Conservation (phyloP, 441 rosid species). For the Adansonia madagascariensis region DNA sequence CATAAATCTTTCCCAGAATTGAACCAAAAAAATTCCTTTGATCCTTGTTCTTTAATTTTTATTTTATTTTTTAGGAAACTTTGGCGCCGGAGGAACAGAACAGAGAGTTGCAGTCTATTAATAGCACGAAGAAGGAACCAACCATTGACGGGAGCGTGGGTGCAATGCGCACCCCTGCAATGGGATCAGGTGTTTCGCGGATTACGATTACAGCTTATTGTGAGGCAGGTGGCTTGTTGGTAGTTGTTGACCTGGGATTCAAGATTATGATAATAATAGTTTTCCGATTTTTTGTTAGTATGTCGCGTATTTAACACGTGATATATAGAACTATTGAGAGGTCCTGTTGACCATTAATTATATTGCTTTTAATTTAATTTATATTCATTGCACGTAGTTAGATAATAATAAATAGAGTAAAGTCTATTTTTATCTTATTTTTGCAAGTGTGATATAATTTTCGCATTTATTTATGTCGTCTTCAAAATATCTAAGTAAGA, state of each 20-base stretch:
- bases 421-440: too few species aligned
- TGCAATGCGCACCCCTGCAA: not conserved
- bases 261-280: not conserved
- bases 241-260: not conserved
- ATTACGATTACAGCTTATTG: not conserved
- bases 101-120: too few species aligned
- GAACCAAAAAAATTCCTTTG: not conserved
- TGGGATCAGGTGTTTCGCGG: slow-evolving; percentile 11
- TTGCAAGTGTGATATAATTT: too few species aligned
- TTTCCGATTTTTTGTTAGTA: not conserved
- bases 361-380: too few species aligned
- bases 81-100: slow-evolving; percentile 34
- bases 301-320: not conserved
- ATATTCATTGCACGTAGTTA: too few species aligned
- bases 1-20: not conserved
- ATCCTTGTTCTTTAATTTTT: not conserved
- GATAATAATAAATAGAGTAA: too few species aligned
- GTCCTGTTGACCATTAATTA: too few species aligned
- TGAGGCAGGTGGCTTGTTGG: not conserved
- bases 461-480: too few species aligned
- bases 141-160: not conserved
- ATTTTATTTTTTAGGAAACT: not conserved
- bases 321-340: not conserved
- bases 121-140: too few species aligned
- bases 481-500: too few species aligned